Evolutionary conservation across 345 rosid genomes (phyloP).

Genomic region (Psidium guajava): DNA sequence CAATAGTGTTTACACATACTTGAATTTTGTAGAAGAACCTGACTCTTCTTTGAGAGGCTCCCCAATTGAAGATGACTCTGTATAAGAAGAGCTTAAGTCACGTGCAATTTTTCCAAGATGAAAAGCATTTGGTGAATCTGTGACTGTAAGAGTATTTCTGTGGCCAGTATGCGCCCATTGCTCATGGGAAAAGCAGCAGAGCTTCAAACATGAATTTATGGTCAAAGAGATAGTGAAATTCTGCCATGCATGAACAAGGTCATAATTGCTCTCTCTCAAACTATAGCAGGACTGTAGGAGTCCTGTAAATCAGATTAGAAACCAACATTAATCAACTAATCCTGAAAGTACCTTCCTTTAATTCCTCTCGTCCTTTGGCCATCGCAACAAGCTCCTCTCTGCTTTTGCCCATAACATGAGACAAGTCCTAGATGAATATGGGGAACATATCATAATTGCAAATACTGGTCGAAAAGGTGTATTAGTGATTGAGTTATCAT

Average conservation of each 20-base stretch:
- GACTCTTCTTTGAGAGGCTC: slow-evolving; percentile 48
- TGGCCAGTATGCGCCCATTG: not conserved
- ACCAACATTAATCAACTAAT: not conserved
- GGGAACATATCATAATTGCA: not conserved
- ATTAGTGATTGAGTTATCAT: not conserved
- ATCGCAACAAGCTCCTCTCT: slow-evolving; percentile 93
- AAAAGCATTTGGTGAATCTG: not conserved
- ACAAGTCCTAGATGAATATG: slow-evolving; percentile 48
- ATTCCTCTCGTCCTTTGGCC: slow-evolving; percentile 35
- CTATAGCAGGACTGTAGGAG: not conserved
- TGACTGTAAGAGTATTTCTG: not conserved
- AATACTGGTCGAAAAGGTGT: not conserved
- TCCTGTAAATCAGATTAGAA: not conserved
- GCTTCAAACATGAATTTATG: not conserved
- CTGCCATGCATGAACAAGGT: not conserved
- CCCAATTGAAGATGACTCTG: slow-evolving; percentile 36
- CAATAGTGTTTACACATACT: slow-evolving; percentile 27
- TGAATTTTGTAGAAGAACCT: slow-evolving; percentile 30
- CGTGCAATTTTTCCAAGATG: not conserved
- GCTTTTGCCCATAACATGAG: slow-evolving; percentile 78
- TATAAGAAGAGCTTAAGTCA: slow-evolving; percentile 4
- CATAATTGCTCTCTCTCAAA: not conserved
- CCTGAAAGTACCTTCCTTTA: slow-evolving; percentile 41
- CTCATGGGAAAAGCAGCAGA: not conserved
- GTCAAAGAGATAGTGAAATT: not conserved